Conservation (phyloP, 2,329 filamentous ascomycete species). For the Mycosphaerella sp. region DNA sequence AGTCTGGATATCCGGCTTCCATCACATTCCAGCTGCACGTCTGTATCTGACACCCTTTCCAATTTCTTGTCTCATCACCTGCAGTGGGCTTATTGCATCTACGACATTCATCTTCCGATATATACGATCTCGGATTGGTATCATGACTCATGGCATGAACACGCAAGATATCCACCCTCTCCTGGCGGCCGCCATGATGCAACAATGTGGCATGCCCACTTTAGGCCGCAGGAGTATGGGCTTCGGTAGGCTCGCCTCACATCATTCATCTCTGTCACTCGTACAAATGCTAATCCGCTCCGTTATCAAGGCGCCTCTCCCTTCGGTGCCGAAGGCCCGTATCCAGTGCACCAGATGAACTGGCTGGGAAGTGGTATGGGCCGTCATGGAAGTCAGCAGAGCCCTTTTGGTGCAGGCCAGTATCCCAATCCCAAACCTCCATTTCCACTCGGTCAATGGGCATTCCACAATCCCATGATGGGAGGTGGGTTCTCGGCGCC, state of each 20-base stretch:
- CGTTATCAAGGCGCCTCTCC: conserved; percentile 12
- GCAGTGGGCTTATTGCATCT: not conserved
- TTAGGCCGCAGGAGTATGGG: conserved; percentile 12
- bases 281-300: not conserved
- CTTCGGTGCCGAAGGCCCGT: conserved; percentile 10
- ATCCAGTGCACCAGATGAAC: conserved; percentile 21
- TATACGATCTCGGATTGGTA: not conserved
- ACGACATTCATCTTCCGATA: not conserved
- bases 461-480: not conserved
- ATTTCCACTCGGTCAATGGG: conserved; percentile 6
- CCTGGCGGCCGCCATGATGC: conserved; percentile 5
- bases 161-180: not conserved
- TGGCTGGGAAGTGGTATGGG: conserved; percentile 13
- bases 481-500: not conserved
- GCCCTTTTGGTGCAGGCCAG: conserved; percentile 15
- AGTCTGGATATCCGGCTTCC: not conserved
- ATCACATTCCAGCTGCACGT: not conserved
- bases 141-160: not conserved
- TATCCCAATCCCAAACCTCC: conserved; percentile 17
- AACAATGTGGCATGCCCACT: conserved; percentile 10
- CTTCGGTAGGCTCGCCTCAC: not conserved
- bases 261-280: too few species aligned
- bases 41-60: not conserved
- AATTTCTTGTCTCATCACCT: not conserved
- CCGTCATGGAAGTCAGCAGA: conserved; percentile 4